Conservation (phyloP, 805 yeast genomes). For the Isabelozyma gotoi region DNA sequence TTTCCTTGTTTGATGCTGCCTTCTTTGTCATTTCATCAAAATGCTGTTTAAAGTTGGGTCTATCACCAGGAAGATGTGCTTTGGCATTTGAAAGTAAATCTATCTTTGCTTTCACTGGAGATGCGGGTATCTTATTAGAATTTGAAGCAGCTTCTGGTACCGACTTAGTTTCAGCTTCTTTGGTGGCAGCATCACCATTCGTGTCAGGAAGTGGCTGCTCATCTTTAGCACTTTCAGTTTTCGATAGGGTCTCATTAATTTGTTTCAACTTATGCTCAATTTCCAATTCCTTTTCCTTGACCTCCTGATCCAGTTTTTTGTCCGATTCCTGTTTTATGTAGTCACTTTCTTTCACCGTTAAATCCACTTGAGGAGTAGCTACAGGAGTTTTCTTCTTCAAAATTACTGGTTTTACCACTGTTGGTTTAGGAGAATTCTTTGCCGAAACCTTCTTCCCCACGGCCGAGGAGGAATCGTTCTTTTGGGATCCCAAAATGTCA, state of each 20-base stretch:
- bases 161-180: too few species aligned
- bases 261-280: slow-evolving; percentile 1
- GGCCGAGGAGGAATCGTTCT: slow-evolving; percentile 8
- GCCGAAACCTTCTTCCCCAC: slow-evolving; percentile 15
- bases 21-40: slow-evolving; percentile 25
- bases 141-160: too few species aligned
- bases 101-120: background rate
- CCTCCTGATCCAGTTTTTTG: background rate
- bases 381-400: slow-evolving; percentile 32
- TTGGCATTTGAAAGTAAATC: background rate
- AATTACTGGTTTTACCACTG: slow-evolving; percentile 31
- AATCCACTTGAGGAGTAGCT: slow-evolving; percentile 4
- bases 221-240: slow-evolving; percentile 2
- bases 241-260: slow-evolving; percentile 2
- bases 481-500: slow-evolving; percentile 29
- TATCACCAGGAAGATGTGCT: slow-evolving; percentile 10
- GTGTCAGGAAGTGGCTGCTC: background rate
- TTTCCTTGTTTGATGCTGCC: slow-evolving; percentile 3
- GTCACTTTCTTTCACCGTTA: slow-evolving; percentile 11
- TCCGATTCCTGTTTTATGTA: slow-evolving; percentile 4
- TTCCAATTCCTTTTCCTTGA: slow-evolving; percentile 1
- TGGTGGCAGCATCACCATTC: background rate
- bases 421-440: slow-evolving; percentile 23
- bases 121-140: background rate
- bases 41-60: slow-evolving; percentile 34